Conservation (phyloP, 2,329 filamentous ascomycete species). For the Alternaria conjuncta region DNA sequence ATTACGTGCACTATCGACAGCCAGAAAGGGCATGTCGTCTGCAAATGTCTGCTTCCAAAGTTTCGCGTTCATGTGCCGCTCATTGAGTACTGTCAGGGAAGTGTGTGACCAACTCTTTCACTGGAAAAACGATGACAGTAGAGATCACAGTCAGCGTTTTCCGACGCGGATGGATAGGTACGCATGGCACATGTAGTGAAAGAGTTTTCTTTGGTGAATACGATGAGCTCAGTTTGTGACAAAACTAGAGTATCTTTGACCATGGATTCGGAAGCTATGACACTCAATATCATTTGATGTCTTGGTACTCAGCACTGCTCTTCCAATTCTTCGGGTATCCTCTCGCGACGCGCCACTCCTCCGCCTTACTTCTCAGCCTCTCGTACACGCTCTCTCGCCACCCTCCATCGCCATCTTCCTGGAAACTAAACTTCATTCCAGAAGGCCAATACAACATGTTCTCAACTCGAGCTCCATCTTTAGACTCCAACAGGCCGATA, state of each 20-base stretch:
- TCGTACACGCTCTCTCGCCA: slow-evolving; percentile 51
- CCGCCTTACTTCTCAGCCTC: slow-evolving; percentile 41
- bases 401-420: slow-evolving; percentile 47
- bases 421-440: slow-evolving; percentile 31
- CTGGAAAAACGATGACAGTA: rapidly evolving
- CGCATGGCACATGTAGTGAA: background rate
- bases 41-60: background rate
- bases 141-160: background rate
- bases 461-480: slow-evolving; percentile 57
- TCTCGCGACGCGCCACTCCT: slow-evolving; percentile 45
- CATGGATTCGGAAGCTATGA: too few species aligned
- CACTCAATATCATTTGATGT: background rate
- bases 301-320: slow-evolving; percentile 10
- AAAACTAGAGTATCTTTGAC: too few species aligned
- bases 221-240: too few species aligned
- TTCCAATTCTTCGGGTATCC: slow-evolving; percentile 47
- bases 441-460: slow-evolving; percentile 53
- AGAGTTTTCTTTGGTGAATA: too few species aligned
- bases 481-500: slow-evolving; percentile 53
- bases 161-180: too few species aligned
- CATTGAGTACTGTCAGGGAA: background rate
- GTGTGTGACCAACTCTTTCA: background rate
- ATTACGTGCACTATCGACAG: background rate
- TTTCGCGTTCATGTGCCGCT: background rate
- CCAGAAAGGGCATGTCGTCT: background rate